Evolutionary conservation across 2,329 filamentous ascomycete species (phyloP).

Genomic region (Ceratocystis ficicola): DNA sequence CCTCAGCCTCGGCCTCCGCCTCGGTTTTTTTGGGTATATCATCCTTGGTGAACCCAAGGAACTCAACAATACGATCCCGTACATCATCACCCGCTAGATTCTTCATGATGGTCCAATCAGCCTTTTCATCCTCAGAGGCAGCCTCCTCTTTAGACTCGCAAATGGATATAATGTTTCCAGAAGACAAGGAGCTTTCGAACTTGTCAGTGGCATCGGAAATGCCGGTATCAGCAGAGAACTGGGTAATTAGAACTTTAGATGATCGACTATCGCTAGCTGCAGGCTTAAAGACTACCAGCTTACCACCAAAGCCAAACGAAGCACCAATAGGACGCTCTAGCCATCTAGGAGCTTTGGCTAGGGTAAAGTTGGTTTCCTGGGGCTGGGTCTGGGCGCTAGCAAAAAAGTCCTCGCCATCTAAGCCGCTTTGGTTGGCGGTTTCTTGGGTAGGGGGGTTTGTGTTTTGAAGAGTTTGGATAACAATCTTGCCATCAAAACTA

Average conservation of each 20-base stretch:
- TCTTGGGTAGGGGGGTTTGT: conserved; percentile 69
- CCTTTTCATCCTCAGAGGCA: conserved; percentile 80
- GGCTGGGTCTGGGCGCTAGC: conserved; percentile 84
- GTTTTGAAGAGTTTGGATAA: conserved; percentile 85
- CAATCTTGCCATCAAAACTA: conserved; percentile 93
- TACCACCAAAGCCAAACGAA: conserved; percentile 91
- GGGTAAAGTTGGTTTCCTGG: conserved; percentile 77
- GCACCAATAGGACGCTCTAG: conserved; percentile 72
- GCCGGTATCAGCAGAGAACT: conserved; percentile 77
- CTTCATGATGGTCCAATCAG: conserved; percentile 90
- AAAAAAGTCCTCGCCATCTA: conserved; percentile 94
- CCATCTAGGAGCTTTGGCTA: conserved; percentile 81
- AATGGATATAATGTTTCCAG: conserved; percentile 64
- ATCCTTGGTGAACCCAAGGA: conserved; percentile 72
- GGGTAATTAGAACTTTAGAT: conserved; percentile 72
- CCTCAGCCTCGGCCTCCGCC: conserved; percentile 22
- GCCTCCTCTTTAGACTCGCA: conserved; percentile 66
- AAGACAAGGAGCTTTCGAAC: conserved; percentile 71
- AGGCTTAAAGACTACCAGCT: conserved; percentile 61
- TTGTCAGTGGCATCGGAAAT: conserved; percentile 73
- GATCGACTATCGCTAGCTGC: conserved; percentile 48
- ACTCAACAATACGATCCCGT: conserved; percentile 74
- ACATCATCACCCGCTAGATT: conserved; percentile 62
- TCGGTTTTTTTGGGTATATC: conserved; percentile 29
- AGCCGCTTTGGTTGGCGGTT: conserved; percentile 50